phyloP scores from a whole-genome alignment of 192 early-diverging fungal genomes.

The Entomortierella lignicola region DNA sequence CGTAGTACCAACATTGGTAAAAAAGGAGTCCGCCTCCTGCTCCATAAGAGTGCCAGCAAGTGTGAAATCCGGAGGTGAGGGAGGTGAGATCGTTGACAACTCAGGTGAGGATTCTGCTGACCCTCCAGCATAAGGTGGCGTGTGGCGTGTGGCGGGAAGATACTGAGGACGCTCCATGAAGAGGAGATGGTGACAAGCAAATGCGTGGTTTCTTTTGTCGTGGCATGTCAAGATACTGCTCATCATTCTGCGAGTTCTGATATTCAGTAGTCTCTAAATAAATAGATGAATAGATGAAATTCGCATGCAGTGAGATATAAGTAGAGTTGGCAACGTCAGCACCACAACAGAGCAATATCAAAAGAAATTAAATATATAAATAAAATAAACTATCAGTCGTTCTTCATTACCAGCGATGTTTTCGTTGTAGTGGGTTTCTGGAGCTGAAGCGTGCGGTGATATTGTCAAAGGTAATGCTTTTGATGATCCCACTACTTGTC shows the following conservation, averaged over 20 bases:
- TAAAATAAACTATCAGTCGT: no score
- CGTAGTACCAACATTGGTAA: not conserved
- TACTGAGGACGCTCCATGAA: slow-evolving; percentile 4
- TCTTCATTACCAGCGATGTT: no score
- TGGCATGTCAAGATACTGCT: slow-evolving; percentile 11
- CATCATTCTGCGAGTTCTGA: no score
- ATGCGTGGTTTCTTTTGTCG: not conserved
- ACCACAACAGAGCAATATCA: no score
- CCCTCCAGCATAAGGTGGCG: slow-evolving; percentile 5
- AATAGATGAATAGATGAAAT: no score
- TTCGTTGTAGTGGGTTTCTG: no score
- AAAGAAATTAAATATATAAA: no score
- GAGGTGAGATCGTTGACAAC: slow-evolving; percentile 1
- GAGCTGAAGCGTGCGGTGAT: no score
- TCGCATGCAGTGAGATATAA: no score
- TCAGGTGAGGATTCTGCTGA: not conserved
- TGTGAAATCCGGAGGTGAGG: slow-evolving; percentile 1
- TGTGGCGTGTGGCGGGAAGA: not conserved
- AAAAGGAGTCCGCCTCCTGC: slow-evolving; percentile 9
- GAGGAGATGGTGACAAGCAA: not conserved
- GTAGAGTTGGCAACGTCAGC: no score
- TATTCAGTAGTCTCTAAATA: not conserved
- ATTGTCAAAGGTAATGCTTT: no score
- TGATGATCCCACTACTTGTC: no score
- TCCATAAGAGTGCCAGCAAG: not conserved